Percentiles rank a stretch among this genome's conserved stretches.
These are phyloP conservation scores for Chenopodium berlandieri DNA, from an alignment of 148 eudicot species.

Conservation along the genomic window DNA sequence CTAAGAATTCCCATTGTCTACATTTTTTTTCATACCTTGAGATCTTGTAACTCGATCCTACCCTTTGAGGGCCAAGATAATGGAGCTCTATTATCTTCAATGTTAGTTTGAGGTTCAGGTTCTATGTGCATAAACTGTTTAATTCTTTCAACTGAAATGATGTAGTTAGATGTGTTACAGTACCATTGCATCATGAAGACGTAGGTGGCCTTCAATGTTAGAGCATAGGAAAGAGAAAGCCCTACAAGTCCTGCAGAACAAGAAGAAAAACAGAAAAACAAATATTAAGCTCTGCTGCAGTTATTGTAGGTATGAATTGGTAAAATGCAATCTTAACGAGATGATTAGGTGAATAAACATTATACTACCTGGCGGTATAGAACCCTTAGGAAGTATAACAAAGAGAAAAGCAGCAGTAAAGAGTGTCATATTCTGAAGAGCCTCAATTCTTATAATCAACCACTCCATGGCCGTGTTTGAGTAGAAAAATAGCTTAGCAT, in stretches of 20 bases:
- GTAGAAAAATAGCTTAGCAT: neutral
- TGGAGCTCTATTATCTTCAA: neutral
- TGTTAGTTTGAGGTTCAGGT: neutral
- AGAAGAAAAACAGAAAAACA: neutral
- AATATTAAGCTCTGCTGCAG: neutral
- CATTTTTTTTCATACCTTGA: neutral
- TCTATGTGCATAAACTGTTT: neutral
- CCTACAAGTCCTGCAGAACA: neutral
- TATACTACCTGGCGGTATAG: neutral
- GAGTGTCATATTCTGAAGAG: neutral
- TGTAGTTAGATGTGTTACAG: neutral
- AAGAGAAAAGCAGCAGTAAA: neutral
- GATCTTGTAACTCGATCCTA: neutral
- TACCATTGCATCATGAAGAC: neutral
- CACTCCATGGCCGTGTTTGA: neutral
- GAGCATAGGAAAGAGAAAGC: neutral
- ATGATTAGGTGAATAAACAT: neutral
- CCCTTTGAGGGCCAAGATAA: neutral
- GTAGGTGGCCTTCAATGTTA: neutral
- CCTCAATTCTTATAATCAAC: neutral
- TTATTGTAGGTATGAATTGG: neutral
- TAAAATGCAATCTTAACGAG: neutral
- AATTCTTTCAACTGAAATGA: neutral
- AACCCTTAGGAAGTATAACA: neutral
- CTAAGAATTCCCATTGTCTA: neutral